Evolutionary conservation across 164 flowering plant genomes (phyloP), one percentile per base, ranked within the genome.

Genomic region (Taxillus chinensis): DNA sequence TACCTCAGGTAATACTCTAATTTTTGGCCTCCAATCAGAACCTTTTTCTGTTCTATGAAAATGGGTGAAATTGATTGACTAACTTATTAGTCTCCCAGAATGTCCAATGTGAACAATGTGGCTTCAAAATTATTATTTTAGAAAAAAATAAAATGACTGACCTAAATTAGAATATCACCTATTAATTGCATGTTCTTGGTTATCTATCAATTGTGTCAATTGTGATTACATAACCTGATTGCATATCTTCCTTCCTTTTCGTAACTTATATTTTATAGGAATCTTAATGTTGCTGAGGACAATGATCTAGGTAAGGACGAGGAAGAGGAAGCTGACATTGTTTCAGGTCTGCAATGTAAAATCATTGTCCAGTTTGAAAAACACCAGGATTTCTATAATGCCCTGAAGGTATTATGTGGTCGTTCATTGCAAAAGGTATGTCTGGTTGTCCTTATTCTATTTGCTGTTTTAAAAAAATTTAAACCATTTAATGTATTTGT

Each of bases 351-450:
- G 14, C 80, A 90, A 11, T 92, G 98, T 72, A 92, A 83, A 74
- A 73, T 92, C 65, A 79, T 86, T 55, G 92, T 90, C 64, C 95
- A 80, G 74, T 92, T 83, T 61, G 92, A 88, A 75, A 80, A 70
- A 45, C 66, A 83, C 74, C 70, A 59, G 59, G 96, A 88, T 59
- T 90, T 92, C 75, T 77, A 64, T 62, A 79, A 81, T 76, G 85
- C 90, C 45, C 57, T 92, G 70, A 92, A 79, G 73, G 80, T 80
- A 50, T 71, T 92, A 50, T 78, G 86, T 72, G 88, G 98, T 8
- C 92, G 87, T 42, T 90, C 98, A 38, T 67, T 92, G 79, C 88
- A 85, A 61, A 92, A 92, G 96, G 98, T 92, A 67, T 17, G 45
- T 4, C 57, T 54, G 1, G 45, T 64, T 65, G 53, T 52, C 39